phyloP scores from a whole-genome alignment of 2,329 filamentous ascomycete genomes.

The Phyllosticta citriasiana region DNA sequence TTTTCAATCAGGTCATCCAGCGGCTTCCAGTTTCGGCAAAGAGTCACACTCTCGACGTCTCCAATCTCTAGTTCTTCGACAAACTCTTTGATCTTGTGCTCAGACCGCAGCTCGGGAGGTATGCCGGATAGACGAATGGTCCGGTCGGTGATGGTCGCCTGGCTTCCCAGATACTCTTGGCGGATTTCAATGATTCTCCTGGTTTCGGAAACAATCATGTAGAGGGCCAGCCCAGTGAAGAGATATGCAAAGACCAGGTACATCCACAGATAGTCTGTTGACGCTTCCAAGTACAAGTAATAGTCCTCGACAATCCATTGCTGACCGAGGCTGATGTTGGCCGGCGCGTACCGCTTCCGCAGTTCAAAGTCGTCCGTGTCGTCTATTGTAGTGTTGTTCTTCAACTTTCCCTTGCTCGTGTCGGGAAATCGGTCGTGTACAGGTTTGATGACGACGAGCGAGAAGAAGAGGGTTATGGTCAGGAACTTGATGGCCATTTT shows the following conservation, averaged over 20 bases:
- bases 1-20: conserved; percentile 65
- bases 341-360: background rate
- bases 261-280: conserved; percentile 68
- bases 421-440: conserved; percentile 62
- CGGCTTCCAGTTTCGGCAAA: conserved; percentile 79
- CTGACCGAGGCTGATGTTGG: background rate
- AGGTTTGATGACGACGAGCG: conserved; percentile 69
- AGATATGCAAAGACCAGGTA: conserved; percentile 93
- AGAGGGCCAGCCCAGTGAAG: conserved; percentile 73
- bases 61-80: conserved; percentile 84
- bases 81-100: conserved; percentile 73
- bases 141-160: conserved; percentile 90
- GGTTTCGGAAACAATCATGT: conserved; percentile 74
- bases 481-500: conserved; percentile 88
- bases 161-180: conserved; percentile 84
- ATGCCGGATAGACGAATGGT: conserved; percentile 89
- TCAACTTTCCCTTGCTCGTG: conserved; percentile 27
- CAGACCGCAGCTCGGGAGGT: conserved; percentile 65
- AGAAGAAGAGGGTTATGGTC: conserved; percentile 68
- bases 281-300: conserved; percentile 17
- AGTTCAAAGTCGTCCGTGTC: background rate
- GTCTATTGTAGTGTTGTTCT: conserved; percentile 14
- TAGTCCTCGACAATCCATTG: conserved; percentile 1
- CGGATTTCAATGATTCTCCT: conserved; percentile 73
- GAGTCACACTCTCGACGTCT: conserved; percentile 73